Evolutionary conservation across 768 basidiomycete genomes (phyloP), one percentile per base, ranked within the genome.

Genomic region (Cytidiella melzeri): DNA sequence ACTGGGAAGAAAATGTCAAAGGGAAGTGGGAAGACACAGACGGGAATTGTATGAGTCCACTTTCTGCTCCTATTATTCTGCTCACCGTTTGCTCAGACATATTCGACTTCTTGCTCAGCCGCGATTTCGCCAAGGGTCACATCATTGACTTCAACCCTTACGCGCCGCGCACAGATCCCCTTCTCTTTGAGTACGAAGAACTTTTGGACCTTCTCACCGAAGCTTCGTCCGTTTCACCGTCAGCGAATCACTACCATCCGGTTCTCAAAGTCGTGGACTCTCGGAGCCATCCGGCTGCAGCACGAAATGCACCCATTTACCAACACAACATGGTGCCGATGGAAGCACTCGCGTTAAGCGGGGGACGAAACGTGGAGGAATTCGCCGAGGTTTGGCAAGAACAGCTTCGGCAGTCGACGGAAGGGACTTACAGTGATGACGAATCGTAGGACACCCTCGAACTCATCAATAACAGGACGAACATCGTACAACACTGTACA

Each of bases 71-170:
- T 3, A 30, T 34, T 12, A 3, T n/a, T 21, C 36, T 13, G 34
- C 46, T 23, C 12, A 48, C 51, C 10, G n/a, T 18, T 36, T 30
- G 15, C 9, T 34, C 59, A 94, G 94, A 96, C 61, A 70, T 77
- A 7, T 84, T 98, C 58, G 94, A 98, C 63, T 67, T 96, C 41
- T 77, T 94, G 52, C 76, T 97, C 28, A 92, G 91, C 2, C 83
- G 91, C 24, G 83, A 92, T 63, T 73, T 91, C 28, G 65, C 75
- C 1, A 74, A 80, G 10, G 88, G 81, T 13, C 87, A 92, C 65
- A 73, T 98, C 56, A 63, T 98, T 60, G 95, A 97, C 64, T 92
- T 97, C 67, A 92, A 92, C 56, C 91, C 92, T 0, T 96, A 86
- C 59, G 78, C 84, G 10, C 78, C 82, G 3, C 81, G 79, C 30